Evolutionary conservation across 371 early-diverging fungal genomes (phyloP), one percentile per base, ranked within the genome.

Genomic region (Rhizopus microsporus): DNA sequence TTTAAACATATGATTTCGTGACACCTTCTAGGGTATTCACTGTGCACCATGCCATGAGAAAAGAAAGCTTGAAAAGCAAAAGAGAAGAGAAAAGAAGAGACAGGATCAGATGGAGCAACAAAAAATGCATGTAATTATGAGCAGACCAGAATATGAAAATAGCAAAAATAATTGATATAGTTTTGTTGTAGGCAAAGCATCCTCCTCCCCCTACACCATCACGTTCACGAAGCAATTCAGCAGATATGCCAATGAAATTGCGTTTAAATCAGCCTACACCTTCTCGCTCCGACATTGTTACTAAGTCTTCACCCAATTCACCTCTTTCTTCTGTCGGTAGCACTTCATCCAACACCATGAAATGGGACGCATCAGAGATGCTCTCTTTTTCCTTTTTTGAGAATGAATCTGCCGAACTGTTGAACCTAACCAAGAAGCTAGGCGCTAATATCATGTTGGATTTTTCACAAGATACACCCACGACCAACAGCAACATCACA

Each of bases 21-120:
- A 39, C 8, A 43, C 35, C 48, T 38, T 43, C 10, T 49, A 75
- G 71, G 76, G 78, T 38, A 69, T 78, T 38, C 75, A 71, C 43
- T 78, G 79, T 56, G 72, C 76, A 49, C 67, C 68, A 42, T 79
- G 79, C 53, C 72, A 75, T 64, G 72, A 79, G 29, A 66, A 60
- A 56, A 56, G 76, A 7, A 69, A 60, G 59, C 48, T 63, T 44
- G 67, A 75, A 17, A 69, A 70, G 49, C 62, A 68, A 39, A 58
- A 49, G 37, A 67, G 72, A 55, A 48, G 70, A 59, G 75, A 73
- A 51, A 59, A 68, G 45, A 72, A 51, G 43, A 54, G 59, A 38
- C 57, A 63, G 40, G 54, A 60, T 10, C 43, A 45, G 7, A 60
- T 54, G 35, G 48, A 47, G 10, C 48, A 40, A 49, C 39, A 46